A percentile compares a stretch with the other conserved stretches of the same genome.
These are phyloP conservation scores for Protomyces inouyei DNA, from an alignment of 1,139 yeast genomes.

Conservation along the genomic window DNA sequence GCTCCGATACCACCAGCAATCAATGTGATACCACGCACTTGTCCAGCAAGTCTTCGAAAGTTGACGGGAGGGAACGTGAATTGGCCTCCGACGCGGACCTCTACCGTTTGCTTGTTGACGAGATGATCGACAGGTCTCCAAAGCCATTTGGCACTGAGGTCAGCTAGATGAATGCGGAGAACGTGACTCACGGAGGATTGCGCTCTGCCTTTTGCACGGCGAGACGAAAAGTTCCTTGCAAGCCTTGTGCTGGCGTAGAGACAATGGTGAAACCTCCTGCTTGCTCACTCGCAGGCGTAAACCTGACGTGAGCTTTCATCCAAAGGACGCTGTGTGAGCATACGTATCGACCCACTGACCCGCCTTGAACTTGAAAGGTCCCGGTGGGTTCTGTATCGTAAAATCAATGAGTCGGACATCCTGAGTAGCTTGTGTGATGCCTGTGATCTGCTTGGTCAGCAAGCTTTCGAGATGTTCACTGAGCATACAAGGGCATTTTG, in stretches of 20 bases:
- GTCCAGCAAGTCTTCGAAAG: slow-evolving; percentile 11
- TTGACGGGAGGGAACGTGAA: slow-evolving; percentile 24
- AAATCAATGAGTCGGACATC: slow-evolving; percentile 20
- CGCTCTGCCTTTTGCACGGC: slow-evolving; percentile 23
- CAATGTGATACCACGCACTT: slow-evolving; percentile 2
- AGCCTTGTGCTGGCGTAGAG: slow-evolving; percentile 19
- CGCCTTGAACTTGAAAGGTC: slow-evolving; percentile 22
- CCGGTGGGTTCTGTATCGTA: background rate
- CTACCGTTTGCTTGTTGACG: slow-evolving; percentile 1
- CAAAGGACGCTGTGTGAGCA: background rate
- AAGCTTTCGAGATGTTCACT: background rate
- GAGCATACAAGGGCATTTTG: background rate
- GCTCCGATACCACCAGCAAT: slow-evolving; percentile 22
- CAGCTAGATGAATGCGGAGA: background rate
- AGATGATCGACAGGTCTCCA: slow-evolving; percentile 11
- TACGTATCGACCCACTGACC: slow-evolving; percentile 25
- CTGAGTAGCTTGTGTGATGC: slow-evolving; percentile 19
- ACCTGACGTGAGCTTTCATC: background rate
- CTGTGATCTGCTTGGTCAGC: slow-evolving; percentile 1
- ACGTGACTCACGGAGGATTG: slow-evolving; percentile 4
- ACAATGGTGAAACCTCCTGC: slow-evolving; percentile 26
- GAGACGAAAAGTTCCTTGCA: slow-evolving; percentile 12
- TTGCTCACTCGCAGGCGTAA: slow-evolving; percentile 17
- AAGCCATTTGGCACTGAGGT: slow-evolving; percentile 12
- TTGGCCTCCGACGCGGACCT: slow-evolving; percentile 21